phyloP scores from a whole-genome alignment of 139 green algal species.

The Volvox reticuliferus region DNA sequence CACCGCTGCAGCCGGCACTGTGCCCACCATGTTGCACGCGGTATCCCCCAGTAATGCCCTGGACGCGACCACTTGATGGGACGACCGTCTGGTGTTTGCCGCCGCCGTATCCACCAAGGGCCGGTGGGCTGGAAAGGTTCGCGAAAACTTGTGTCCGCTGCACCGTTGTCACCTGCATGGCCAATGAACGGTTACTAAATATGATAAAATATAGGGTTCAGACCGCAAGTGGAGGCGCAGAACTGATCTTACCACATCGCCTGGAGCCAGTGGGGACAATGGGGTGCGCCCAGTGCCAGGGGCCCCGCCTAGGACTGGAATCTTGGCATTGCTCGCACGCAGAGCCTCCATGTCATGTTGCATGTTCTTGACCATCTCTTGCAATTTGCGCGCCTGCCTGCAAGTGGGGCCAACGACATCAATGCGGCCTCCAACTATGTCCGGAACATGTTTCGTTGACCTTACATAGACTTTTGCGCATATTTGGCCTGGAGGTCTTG shows the following conservation, averaged over 20 bases:
- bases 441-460: background rate
- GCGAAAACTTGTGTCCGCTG: slow-evolving; percentile 58
- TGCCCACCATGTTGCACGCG: background rate
- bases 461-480: slow-evolving; percentile 77
- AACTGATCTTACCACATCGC: slow-evolving; percentile 14
- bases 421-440: no score
- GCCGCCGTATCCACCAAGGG: background rate
- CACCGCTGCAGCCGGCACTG: background rate
- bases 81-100: background rate
- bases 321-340: slow-evolving; percentile 21
- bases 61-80: slow-evolving; percentile 10
- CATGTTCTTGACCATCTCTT: slow-evolving; percentile 71
- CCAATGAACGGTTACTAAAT: no score
- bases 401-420: background rate
- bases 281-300: background rate
- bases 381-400: slow-evolving; percentile 78
- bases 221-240: background rate
- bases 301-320: background rate
- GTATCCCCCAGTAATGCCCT: slow-evolving; percentile 44
- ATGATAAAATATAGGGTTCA: background rate
- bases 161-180: slow-evolving; percentile 55
- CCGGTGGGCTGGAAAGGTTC: slow-evolving; percentile 20
- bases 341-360: slow-evolving; percentile 54
- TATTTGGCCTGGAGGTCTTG: slow-evolving; percentile 84
- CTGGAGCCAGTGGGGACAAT: slow-evolving; percentile 14